Conservation (phyloP, 2,329 filamentous ascomycete genomes). For the Ophiocordyceps camponoti-floridani region DNA sequence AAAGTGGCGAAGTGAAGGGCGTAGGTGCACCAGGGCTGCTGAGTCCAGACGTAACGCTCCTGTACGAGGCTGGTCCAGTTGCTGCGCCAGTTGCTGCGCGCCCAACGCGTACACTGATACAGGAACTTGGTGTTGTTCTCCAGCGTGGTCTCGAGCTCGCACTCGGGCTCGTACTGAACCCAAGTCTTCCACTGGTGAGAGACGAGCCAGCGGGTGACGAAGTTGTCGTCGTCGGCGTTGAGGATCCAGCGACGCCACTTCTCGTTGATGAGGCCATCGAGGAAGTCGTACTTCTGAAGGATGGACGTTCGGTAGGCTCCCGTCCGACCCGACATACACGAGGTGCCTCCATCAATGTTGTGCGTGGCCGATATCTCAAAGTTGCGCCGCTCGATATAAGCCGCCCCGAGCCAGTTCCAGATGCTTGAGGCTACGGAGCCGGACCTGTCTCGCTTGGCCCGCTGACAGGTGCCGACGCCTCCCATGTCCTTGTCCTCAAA, state of each 20-base stretch:
- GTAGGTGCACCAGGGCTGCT: slow-evolving; percentile 86
- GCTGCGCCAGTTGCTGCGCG: slow-evolving; percentile 93
- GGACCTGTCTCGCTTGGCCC: slow-evolving; percentile 52
- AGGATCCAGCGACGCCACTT: slow-evolving; percentile 77
- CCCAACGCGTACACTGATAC: slow-evolving; percentile 88
- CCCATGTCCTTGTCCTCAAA: slow-evolving; percentile 75
- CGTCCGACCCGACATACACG: slow-evolving; percentile 87
- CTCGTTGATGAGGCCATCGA: slow-evolving; percentile 79
- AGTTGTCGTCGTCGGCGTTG: slow-evolving; percentile 96
- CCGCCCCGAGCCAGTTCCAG: slow-evolving; percentile 80
- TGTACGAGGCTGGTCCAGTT: slow-evolving; percentile 80
- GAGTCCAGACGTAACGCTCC: slow-evolving; percentile 68
- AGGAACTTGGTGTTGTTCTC: slow-evolving; percentile 81
- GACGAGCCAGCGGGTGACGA: slow-evolving; percentile 91
- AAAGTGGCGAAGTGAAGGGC: slow-evolving; percentile 85
- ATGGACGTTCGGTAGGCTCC: slow-evolving; percentile 85
- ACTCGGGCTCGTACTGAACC: slow-evolving; percentile 84
- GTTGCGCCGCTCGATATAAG: slow-evolving; percentile 85
- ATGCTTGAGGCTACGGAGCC: slow-evolving; percentile 41
- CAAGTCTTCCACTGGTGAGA: slow-evolving; percentile 84
- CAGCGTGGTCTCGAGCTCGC: slow-evolving; percentile 81
- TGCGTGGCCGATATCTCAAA: slow-evolving; percentile 95
- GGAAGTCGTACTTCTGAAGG: slow-evolving; percentile 68
- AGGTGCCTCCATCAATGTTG: slow-evolving; percentile 87
- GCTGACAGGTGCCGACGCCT: slow-evolving; percentile 82